phyloP scores from a whole-genome alignment of 2,329 filamentous ascomycete species.

The Monilinia laxa region DNA sequence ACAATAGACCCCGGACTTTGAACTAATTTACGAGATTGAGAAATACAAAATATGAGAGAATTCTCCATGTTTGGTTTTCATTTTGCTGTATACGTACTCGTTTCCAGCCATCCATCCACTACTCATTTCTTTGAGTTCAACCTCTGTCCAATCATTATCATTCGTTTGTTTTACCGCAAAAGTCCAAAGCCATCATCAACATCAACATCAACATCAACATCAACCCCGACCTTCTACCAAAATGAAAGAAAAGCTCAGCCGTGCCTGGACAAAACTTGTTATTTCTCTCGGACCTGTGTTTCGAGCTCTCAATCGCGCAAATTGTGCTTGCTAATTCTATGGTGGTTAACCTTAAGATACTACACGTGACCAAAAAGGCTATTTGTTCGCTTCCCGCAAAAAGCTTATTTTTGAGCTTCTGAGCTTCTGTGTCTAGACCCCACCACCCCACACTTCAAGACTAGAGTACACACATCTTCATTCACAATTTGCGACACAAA shows the following conservation, averaged over 20 bases:
- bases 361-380: not conserved
- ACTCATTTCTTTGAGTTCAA: not conserved
- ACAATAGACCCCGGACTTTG: no score
- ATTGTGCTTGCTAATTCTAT: conserved; percentile 18
- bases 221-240: not conserved
- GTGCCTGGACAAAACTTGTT: conserved; percentile 19
- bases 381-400: not conserved
- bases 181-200: not conserved
- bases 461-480: conserved; percentile 3
- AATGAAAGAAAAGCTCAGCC: conserved; percentile 18
- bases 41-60: not conserved
- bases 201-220: not conserved
- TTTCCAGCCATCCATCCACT: not conserved
- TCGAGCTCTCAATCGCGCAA: conserved; percentile 22
- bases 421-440: conserved; percentile 6
- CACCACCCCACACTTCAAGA: conserved; percentile 15
- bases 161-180: no score
- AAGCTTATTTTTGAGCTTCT: not conserved
- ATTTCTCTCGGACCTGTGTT: conserved; percentile 15
- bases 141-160: not conserved
- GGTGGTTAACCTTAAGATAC: no score
- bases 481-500: conserved; percentile 14
- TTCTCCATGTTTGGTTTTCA: not conserved
- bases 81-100: not conserved
- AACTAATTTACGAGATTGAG: not conserved